Base-by-base conservation (phyloP, 345 rosid genomes). In the Turnera subulata region DNA sequence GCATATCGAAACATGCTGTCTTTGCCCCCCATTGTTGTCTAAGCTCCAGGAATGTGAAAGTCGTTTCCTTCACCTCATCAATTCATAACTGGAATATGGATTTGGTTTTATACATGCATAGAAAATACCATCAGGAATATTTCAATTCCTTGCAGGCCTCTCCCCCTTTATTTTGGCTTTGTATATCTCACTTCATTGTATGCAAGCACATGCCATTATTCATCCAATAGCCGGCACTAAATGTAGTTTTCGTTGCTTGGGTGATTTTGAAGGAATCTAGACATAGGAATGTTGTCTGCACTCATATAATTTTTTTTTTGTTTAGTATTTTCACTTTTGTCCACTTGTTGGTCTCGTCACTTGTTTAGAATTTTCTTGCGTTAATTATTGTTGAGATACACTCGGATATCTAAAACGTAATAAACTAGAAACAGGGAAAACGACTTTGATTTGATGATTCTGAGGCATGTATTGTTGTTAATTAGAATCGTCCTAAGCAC, bases 1-100 rank as follows among this genome's bases (percentile, higher is more conserved):
- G 88, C 88, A 6, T 67, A 78, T 40, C 77, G 64, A 58, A 82
- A 82, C 80, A 82, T 80, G 66, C 79, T 56, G 56, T 70, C 75
- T 59, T 84, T 74, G 11, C 66, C 62, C 43, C 68, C 78, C 85
- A 82, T 84, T 38, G 32, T 39, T 7, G 37, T 15, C 39, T 29
- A 21, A 23, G 17, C 56, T 37, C 11, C 10, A n/a, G n/a, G 26
- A 62, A 35, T 56, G 50, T 15, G n/a, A 18, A n/a, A n/a, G n/a
- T n/a, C n/a, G n/a, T n/a, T 35, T 21, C 9, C 25, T 35, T n/a
- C 45, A 39, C 56, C 58, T 61, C 73, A 73, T 54, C 38, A 48
- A 44, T 59, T 13, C 51, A 6, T 9, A 46, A 46, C 11, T 17
- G n/a, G 33, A 51, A 25, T 62, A 39, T 23, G 16, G 54, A 58